Percentiles rank a stretch among this genome's conserved stretches.
Conservation (phyloP, 768 basidiomycete genomes). For the Astraeus odoratus region DNA sequence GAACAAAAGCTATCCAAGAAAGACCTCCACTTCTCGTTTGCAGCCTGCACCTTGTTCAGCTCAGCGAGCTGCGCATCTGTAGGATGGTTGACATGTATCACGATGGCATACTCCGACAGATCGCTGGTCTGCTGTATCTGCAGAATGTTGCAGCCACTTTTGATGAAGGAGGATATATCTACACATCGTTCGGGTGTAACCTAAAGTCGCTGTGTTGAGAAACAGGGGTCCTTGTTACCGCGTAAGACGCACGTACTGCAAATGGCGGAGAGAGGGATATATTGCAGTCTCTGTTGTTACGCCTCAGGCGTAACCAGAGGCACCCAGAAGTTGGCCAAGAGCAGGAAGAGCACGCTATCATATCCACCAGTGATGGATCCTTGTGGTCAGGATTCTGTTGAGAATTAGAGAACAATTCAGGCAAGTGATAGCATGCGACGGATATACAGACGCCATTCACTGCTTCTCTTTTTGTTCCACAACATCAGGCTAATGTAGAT, state of each 20-base stretch:
- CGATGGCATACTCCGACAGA: slow-evolving; percentile 38
- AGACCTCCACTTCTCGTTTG: slow-evolving; percentile 17
- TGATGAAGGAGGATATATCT: slow-evolving; percentile 43
- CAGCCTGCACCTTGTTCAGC: slow-evolving; percentile 7
- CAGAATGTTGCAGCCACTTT: slow-evolving; percentile 35
- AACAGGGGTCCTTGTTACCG: background rate
- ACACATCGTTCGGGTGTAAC: slow-evolving; percentile 41
- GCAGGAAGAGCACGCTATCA: slow-evolving; percentile 25
- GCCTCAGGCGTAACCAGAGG: slow-evolving; percentile 11
- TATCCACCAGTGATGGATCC: slow-evolving; percentile 12
- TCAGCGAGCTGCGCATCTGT: slow-evolving; percentile 37
- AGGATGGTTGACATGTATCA: slow-evolving; percentile 45
- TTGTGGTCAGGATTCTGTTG: slow-evolving; percentile 9
- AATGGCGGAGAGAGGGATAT: slow-evolving; percentile 25
- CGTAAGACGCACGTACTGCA: slow-evolving; percentile 27
- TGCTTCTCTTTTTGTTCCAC: slow-evolving; percentile 23
- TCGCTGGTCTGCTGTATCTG: slow-evolving; percentile 37
- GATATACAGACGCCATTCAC: slow-evolving; percentile 36
- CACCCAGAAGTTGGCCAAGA: slow-evolving; percentile 37
- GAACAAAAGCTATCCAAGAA: slow-evolving; percentile 12
- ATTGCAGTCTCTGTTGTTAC: slow-evolving; percentile 3
- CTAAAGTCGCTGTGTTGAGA: slow-evolving; percentile 20
- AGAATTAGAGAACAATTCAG: slow-evolving; percentile 15
- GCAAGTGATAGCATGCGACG: slow-evolving; percentile 37
- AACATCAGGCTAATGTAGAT: background rate